Evolutionary conservation across 169 alveolate genomes (phyloP).

Genomic region (Eimeria acervulina): DNA sequence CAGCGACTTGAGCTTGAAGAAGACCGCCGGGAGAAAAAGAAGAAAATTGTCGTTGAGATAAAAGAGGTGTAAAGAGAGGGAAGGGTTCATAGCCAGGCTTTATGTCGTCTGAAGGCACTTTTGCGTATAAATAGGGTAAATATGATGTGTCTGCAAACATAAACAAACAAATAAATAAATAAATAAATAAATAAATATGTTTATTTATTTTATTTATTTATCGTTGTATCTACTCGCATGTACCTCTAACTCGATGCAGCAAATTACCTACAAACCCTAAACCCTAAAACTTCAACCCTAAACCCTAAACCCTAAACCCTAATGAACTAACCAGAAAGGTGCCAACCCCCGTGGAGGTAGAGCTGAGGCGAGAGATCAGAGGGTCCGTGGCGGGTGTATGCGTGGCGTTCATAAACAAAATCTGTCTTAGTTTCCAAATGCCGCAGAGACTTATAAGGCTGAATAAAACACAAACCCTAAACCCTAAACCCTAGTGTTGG

Average conservation of each 20-base stretch:
- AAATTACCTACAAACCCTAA: neutral
- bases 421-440: constrained; percentile 11
- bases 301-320: neutral
- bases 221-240: too few species aligned
- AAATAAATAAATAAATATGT: too few species aligned
- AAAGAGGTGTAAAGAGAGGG: constrained; percentile 13
- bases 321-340: constrained; percentile 8
- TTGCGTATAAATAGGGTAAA: constrained; percentile 60
- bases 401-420: neutral
- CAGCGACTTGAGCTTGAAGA: constrained; percentile 39
- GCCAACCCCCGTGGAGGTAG: constrained; percentile 77
- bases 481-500: neutral
- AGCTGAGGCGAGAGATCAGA: constrained; percentile 53
- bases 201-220: too few species aligned
- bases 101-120: constrained; percentile 64
- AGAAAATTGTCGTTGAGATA: neutral
- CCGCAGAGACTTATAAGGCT: constrained; percentile 49
- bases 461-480: neutral
- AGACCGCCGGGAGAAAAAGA: constrained; percentile 38
- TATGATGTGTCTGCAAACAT: constrained; percentile 44
- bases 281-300: neutral
- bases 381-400: constrained; percentile 31
- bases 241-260: too few species aligned
- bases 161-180: neutral
- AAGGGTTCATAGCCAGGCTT: constrained; percentile 80